These are phyloP conservation scores for Orobanche coerulescens DNA, from an alignment of 257 asterid genomes.

Conservation along the genomic window DNA sequence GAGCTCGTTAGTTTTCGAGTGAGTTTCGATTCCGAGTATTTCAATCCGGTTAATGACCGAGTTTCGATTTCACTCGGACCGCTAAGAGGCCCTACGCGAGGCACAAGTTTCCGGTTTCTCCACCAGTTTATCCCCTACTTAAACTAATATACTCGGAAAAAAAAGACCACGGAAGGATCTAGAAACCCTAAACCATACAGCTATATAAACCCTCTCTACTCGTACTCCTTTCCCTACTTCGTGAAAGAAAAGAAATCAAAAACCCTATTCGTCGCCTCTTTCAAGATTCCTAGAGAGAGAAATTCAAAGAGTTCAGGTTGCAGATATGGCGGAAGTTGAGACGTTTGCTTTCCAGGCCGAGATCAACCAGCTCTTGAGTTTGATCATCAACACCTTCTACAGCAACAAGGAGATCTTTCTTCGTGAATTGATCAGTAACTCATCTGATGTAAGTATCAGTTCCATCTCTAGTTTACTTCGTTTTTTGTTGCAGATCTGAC, in stretches of 20 bases:
- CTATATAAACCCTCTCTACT: conserved; percentile 13
- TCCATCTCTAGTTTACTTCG: background rate
- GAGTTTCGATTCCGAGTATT: no score
- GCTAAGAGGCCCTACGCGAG: no score
- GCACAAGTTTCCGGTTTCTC: no score
- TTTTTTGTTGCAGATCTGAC: background rate
- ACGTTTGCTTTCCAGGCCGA: conserved; percentile 77
- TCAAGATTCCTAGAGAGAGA: background rate
- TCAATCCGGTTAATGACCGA: no score
- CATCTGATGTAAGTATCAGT: conserved; percentile 48
- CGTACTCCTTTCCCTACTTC: background rate
- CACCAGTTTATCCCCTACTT: no score
- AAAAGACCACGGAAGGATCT: conserved; percentile 17
- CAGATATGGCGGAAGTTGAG: conserved; percentile 45
- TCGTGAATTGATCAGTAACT: conserved; percentile 57
- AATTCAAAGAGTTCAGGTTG: background rate
- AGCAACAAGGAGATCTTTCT: conserved; percentile 75
- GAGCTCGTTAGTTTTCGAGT: no score
- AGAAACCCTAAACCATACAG: conserved; percentile 18
- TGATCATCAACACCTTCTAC: conserved; percentile 65
- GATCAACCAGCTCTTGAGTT: conserved; percentile 62
- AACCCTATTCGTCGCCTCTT: background rate
- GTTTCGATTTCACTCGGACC: no score
- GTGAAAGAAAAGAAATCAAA: background rate
- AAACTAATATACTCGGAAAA: no score